Evolutionary conservation across 441 rosid genomes (phyloP).

Genomic region (Raphanus hybrid): DNA sequence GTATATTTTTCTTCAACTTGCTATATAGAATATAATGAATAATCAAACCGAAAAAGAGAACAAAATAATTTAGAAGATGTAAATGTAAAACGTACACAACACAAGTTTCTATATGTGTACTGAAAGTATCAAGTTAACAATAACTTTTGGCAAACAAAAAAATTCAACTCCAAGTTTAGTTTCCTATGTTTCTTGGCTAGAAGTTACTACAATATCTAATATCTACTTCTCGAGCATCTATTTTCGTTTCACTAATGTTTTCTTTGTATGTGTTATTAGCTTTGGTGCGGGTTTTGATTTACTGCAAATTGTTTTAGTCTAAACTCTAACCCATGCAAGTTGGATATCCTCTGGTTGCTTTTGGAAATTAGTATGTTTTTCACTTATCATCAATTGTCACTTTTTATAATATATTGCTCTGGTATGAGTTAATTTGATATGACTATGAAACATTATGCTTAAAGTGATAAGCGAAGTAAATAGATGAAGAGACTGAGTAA

Average conservation of each 20-base stretch:
- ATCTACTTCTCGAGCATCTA: neutral
- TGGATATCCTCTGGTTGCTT: neutral
- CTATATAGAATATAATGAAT: neutral
- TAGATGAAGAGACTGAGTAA: neutral
- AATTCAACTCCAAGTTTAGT: constrained; percentile 17
- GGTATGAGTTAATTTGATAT: neutral
- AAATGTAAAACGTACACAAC: constrained; percentile 6
- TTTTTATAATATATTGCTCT: too few species aligned
- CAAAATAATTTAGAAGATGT: neutral
- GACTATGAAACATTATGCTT: neutral
- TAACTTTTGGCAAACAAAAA: neutral
- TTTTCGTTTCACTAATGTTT: neutral
- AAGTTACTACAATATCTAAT: constrained; percentile 7
- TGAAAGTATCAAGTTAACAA: constrained; percentile 24
- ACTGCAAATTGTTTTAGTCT: neutral
- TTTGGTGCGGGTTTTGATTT: neutral
- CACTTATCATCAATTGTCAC: neutral
- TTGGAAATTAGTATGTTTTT: neutral
- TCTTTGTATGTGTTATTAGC: neutral
- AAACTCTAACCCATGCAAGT: neutral
- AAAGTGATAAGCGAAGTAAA: neutral
- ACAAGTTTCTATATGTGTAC: constrained; percentile 20
- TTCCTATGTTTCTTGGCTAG: constrained; percentile 15
- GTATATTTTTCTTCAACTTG: constrained; percentile 7
- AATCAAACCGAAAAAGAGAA: neutral